phyloP scores from a whole-genome alignment of 1,284 basidiomycete species.

The Heliocybe sulcata region DNA sequence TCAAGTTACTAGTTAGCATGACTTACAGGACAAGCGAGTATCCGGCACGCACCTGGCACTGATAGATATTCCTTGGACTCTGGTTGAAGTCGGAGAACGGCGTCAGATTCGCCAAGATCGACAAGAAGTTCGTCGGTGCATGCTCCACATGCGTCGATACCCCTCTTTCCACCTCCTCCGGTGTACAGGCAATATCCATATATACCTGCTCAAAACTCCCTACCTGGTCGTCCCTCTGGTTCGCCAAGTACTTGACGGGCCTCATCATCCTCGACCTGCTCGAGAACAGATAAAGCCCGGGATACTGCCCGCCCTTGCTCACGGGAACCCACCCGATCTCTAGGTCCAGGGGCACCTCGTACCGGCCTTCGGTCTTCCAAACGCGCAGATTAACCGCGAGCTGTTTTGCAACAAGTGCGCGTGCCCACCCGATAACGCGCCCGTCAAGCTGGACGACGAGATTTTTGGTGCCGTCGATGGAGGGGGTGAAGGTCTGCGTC shows the following conservation, averaged over 20 bases:
- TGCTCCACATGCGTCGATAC: slow-evolving; percentile 92
- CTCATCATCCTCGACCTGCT: slow-evolving; percentile 94
- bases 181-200: slow-evolving; percentile 94
- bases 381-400: slow-evolving; percentile 83
- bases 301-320: slow-evolving; percentile 91
- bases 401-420: slow-evolving; percentile 65
- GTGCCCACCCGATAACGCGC: slow-evolving; percentile 92
- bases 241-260: slow-evolving; percentile 88
- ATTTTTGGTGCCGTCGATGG: slow-evolving; percentile 76
- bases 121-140: slow-evolving; percentile 92
- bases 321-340: slow-evolving; percentile 90
- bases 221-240: slow-evolving; percentile 84
- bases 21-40: slow-evolving; percentile 2
- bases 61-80: slow-evolving; percentile 84
- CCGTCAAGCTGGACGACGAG: slow-evolving; percentile 94
- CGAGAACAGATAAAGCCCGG: slow-evolving; percentile 92
- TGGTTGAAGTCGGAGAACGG: slow-evolving; percentile 97
- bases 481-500: slow-evolving; percentile 81
- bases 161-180: slow-evolving; percentile 80
- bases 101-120: slow-evolving; percentile 76
- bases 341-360: slow-evolving; percentile 86
- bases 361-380: slow-evolving; percentile 90
- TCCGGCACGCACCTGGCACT: slow-evolving; percentile 59
- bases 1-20: slow-evolving; percentile 2
- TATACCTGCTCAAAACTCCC: slow-evolving; percentile 99